Evolutionary conservation across 1,284 basidiomycete genomes (phyloP).

Genomic region (Apiotrichum domesticum): DNA sequence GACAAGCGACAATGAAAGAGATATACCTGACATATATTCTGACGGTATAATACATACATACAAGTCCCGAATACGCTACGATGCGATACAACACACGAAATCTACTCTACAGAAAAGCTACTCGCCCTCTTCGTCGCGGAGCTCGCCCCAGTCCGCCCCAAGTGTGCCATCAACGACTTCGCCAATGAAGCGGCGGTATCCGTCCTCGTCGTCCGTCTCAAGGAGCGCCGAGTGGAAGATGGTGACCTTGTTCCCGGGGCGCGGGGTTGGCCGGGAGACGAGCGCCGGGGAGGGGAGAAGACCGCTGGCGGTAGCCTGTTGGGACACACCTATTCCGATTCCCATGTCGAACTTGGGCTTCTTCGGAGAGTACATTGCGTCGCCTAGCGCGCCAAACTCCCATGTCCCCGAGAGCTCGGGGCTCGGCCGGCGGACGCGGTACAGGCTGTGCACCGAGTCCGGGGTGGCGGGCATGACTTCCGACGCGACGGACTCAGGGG

Average conservation of each 20-base stretch:
- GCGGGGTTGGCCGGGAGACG: background rate
- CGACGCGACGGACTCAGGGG: background rate
- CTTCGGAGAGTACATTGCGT: background rate
- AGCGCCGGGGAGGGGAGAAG: background rate
- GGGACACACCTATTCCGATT: too few species aligned
- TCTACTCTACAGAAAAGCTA: too few species aligned
- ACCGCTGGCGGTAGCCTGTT: too few species aligned
- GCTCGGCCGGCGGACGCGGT: too few species aligned
- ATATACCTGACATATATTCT: too few species aligned
- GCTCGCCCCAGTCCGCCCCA: constrained; percentile 1
- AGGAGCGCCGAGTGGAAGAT: constrained; percentile 38
- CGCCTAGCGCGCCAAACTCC: background rate
- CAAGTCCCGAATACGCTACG: too few species aligned
- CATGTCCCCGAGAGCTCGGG: background rate
- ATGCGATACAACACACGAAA: too few species aligned
- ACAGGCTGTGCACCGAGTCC: background rate
- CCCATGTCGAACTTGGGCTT: background rate
- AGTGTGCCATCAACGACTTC: constrained; percentile 29
- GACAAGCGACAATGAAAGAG: too few species aligned
- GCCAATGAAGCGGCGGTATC: constrained; percentile 39
- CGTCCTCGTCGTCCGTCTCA: constrained; percentile 39
- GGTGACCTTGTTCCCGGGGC: constrained; percentile 10
- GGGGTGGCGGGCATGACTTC: background rate
- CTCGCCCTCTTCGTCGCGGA: background rate
- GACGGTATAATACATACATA: too few species aligned